Evolutionary conservation across 202 grass and related monocot genomes (phyloP).

Genomic region (Saccharum hybrid): DNA sequence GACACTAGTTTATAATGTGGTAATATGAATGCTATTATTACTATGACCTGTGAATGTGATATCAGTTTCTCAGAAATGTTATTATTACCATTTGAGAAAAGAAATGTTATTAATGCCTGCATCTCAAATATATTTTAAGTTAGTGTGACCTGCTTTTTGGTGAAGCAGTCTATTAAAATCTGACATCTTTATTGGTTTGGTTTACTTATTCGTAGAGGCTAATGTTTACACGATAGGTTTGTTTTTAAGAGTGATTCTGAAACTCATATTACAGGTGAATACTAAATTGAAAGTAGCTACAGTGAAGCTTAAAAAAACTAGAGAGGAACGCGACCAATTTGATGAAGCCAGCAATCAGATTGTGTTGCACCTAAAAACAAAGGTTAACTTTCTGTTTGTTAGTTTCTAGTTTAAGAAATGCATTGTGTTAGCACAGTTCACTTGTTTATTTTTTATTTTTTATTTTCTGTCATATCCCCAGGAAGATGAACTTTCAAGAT

Average conservation of each 20-base stretch:
- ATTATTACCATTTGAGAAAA: constrained; percentile 14
- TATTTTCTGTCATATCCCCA: constrained; percentile 51
- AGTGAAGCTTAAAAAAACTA: constrained; percentile 85
- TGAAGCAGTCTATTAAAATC: constrained; percentile 30
- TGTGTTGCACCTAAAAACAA: constrained; percentile 84
- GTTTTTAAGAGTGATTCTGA: constrained; percentile 61
- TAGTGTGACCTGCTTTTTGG: background rate
- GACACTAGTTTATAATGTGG: background rate
- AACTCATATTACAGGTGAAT: constrained; percentile 88
- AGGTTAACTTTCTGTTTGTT: constrained; percentile 59
- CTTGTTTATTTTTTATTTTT: constrained; percentile 16
- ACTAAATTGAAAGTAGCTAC: constrained; percentile 59
- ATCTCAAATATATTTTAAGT: constrained; percentile 14
- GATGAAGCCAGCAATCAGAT: constrained; percentile 95
- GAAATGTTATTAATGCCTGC: constrained; percentile 22
- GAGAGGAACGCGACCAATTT: constrained; percentile 96
- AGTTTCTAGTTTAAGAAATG: constrained; percentile 32
- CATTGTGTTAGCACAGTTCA: constrained; percentile 36
- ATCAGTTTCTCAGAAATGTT: constrained; percentile 17
- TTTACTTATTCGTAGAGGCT: constrained; percentile 40
- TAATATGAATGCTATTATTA: constrained; percentile 9
- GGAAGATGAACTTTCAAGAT: constrained; percentile 89
- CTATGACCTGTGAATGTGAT: constrained; percentile 30
- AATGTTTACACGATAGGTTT: constrained; percentile 41
- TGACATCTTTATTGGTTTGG: constrained; percentile 14